These are phyloP conservation scores for Dactylis glomerata DNA, from an alignment of 176 grass and related monocot species.

Conservation along the genomic window DNA sequence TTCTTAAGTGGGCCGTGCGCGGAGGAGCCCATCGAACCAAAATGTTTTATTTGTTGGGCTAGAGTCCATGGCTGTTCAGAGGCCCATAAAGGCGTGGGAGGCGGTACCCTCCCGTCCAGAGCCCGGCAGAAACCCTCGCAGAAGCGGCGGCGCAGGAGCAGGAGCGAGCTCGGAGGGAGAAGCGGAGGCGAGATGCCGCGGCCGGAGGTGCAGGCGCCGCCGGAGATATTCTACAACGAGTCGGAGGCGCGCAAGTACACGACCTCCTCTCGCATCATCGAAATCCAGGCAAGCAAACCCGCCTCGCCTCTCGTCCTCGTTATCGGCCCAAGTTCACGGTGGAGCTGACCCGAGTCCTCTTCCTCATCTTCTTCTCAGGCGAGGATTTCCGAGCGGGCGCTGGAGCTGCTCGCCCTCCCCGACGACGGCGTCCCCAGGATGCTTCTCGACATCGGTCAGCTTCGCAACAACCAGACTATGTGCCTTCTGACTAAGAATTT, in stretches of 20 bases:
- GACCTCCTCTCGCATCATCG: slow-evolving; percentile 94
- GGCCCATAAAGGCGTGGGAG: background rate
- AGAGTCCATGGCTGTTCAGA: background rate
- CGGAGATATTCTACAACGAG: slow-evolving; percentile 97
- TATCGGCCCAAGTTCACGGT: no score
- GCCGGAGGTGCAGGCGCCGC: slow-evolving; percentile 89
- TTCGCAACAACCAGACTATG: background rate
- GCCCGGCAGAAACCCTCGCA: background rate
- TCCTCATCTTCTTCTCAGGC: slow-evolving; percentile 32
- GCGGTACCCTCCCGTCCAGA: background rate
- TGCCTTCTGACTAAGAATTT: background rate
- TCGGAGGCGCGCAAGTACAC: slow-evolving; percentile 95
- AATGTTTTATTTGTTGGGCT: background rate
- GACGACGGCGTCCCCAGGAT: slow-evolving; percentile 74
- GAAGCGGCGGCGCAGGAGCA: slow-evolving; percentile 20
- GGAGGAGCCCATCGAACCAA: no score
- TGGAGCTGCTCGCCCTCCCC: slow-evolving; percentile 78
- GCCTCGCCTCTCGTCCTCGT: background rate
- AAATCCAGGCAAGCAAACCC: slow-evolving; percentile 67
- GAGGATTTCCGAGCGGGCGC: slow-evolving; percentile 89
- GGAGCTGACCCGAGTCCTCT: background rate
- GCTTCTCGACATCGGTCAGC: slow-evolving; percentile 86
- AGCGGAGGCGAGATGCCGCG: slow-evolving; percentile 51
- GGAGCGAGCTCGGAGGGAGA: background rate
- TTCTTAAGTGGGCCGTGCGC: background rate